Evolutionary conservation across 371 early-diverging fungal species (phyloP).

Genomic region (Parasitella parasitica): DNA sequence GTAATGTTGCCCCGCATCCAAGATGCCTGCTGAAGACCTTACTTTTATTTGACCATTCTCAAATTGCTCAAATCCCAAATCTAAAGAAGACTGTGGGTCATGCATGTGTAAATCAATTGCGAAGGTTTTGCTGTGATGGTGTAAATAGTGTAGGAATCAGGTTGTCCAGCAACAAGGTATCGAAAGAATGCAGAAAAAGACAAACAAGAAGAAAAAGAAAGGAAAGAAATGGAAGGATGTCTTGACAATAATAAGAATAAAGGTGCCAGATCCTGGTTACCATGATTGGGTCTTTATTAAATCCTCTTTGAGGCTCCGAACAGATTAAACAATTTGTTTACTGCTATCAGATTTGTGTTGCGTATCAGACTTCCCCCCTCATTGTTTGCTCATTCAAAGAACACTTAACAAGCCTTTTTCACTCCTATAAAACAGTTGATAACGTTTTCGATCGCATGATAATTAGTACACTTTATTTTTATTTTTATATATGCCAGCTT

Average conservation of each 20-base stretch:
- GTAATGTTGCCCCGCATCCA: no score
- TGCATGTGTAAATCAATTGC: slow-evolving; percentile 12
- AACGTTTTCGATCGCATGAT: background rate
- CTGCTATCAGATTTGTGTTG: background rate
- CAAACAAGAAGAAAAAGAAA: background rate
- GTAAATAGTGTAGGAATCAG: background rate
- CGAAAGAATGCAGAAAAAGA: no score
- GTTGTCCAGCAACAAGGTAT: background rate
- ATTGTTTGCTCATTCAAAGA: background rate
- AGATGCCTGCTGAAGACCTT: background rate
- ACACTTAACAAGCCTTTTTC: background rate
- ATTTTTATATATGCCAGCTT: no score
- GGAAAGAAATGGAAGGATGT: background rate
- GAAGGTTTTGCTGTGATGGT: background rate
- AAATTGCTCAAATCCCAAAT: slow-evolving; percentile 19
- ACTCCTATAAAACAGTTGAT: background rate
- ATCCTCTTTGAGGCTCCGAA: background rate
- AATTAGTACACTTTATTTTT: background rate
- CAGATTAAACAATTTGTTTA: background rate
- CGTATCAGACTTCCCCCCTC: background rate
- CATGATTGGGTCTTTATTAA: slow-evolving; percentile 3
- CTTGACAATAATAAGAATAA: background rate
- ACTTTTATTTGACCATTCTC: slow-evolving; percentile 34
- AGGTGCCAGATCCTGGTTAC: slow-evolving; percentile 1
- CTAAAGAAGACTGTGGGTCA: slow-evolving; percentile 25